Base-by-base conservation (phyloP, 2,329 filamentous ascomycete species). In the Aspergillus texensis region DNA sequence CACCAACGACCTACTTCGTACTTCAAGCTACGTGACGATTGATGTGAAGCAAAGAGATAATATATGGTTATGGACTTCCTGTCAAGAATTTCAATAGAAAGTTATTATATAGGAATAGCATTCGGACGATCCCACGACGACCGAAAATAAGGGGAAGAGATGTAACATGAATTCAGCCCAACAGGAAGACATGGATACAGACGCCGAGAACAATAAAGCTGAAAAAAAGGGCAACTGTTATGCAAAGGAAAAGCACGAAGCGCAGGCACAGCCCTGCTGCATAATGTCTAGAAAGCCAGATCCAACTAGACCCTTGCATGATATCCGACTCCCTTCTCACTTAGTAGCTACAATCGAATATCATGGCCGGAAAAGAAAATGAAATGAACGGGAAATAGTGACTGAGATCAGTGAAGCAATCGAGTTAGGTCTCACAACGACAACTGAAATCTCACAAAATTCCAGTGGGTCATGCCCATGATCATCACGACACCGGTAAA, bases 61-160 rank as follows among this genome's bases (percentile, higher is more conserved):
- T 16, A 58, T 24, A 19, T 26, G 10, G 21, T 48, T 41, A 26
- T 26, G 4, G 48, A 26, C 52, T 46, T 45, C 52, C 43, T 32
- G 30, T 56, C 19, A 67, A 66, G 62, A 67, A 57, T 61, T 58
- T 56, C 56, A 65, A 65, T 19, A n/a, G 19, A 57, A 58, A 58
- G 61, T 46, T 73, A 77, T 77, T 77, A 77, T 77, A 72, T 76
- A 71, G 66, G 68, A 66, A 70, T 75, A 70, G 67, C 69, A 76
- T 76, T 76, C 74, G 74, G 65, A 67, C 58, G 62, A 64, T 66
- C 67, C 67, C 62, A 61, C 60, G 46, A 60, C 65, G 59, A 45
- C 30, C 45, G 36, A 52, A 54, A 61, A 57, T 48, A 64, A 65
- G 34, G 39, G 58, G 72, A 66, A 61, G 64, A 41, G 64, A 66